Evolutionary conservation across 345 rosid genomes (phyloP).

Genomic region (Viola odorata): DNA sequence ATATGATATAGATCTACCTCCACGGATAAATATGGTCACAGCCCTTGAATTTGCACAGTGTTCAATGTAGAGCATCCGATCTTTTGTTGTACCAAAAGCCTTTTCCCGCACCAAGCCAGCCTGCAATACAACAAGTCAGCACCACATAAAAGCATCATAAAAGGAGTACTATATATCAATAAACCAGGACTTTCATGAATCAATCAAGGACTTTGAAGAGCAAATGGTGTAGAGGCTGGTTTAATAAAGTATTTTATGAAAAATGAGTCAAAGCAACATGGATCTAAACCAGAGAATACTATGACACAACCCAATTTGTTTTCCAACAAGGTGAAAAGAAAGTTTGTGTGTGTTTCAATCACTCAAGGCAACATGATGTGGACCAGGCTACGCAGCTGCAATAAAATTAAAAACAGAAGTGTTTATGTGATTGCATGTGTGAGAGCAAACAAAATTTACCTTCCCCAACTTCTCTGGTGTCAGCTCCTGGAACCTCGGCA

Average conservation of each 20-base stretch:
- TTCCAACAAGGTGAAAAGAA: neutral
- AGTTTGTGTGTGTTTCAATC: neutral
- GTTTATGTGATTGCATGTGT: too few relatives aligned
- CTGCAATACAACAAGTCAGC: conserved; percentile 20
- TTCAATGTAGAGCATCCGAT: conserved; percentile 71
- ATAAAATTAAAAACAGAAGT: too few relatives aligned
- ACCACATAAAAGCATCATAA: conserved; percentile 3
- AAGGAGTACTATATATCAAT: neutral
- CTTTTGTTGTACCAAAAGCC: conserved; percentile 79
- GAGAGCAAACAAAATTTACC: conserved; percentile 32
- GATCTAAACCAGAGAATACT: neutral
- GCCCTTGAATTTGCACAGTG: conserved; percentile 81
- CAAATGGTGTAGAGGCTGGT: neutral
- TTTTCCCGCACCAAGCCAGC: conserved; percentile 82
- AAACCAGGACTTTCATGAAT: neutral
- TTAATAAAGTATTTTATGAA: neutral
- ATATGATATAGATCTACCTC: conserved; percentile 45
- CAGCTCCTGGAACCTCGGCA: conserved; percentile 96
- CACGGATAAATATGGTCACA: conserved; percentile 84
- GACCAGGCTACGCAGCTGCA: too few relatives aligned
- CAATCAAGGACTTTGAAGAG: neutral
- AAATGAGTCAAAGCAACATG: neutral
- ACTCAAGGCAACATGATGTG: neutral
- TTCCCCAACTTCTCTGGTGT: conserved; percentile 88
- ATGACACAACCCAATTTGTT: neutral